Conservation (phyloP, 805 yeast species). For the Saccharomycopsis synnaedendra region DNA sequence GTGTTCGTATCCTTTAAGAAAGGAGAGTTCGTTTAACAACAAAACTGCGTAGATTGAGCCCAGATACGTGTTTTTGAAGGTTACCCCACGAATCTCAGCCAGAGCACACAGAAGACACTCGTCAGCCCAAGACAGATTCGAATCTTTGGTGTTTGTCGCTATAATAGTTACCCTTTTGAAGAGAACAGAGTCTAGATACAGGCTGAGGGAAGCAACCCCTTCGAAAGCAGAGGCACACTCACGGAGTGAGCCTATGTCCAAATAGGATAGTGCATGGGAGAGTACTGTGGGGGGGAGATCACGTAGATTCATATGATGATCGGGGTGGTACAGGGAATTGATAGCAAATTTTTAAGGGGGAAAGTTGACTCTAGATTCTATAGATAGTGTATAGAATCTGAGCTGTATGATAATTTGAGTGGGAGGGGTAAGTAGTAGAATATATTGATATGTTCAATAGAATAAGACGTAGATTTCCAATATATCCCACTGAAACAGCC, state of each 20-base stretch:
- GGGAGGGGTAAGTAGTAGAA: too few species aligned
- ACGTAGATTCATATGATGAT: not conserved
- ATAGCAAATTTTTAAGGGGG: not conserved
- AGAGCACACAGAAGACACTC: not conserved
- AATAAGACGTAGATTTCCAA: too few species aligned
- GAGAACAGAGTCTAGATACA: not conserved
- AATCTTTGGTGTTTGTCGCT: not conserved
- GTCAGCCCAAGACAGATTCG: conserved; percentile 3
- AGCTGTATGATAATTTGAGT: too few species aligned
- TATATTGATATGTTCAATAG: too few species aligned
- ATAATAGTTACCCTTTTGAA: not conserved
- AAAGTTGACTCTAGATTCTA: too few species aligned
- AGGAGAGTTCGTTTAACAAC: not conserved
- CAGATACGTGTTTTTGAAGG: not conserved
- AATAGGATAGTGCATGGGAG: too few species aligned
- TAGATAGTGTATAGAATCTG: too few species aligned
- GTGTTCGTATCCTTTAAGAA: not conserved
- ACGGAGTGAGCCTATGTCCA: not conserved
- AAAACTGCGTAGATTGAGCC: not conserved
- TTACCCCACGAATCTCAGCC: not conserved
- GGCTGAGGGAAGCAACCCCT: not conserved
- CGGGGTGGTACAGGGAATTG: not conserved
- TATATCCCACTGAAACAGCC: too few species aligned
- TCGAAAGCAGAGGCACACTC: not conserved
- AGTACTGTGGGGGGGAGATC: too few species aligned